Base-by-base conservation (phyloP, 169 alveolate species). In the Plasmodium vivax region DNA sequence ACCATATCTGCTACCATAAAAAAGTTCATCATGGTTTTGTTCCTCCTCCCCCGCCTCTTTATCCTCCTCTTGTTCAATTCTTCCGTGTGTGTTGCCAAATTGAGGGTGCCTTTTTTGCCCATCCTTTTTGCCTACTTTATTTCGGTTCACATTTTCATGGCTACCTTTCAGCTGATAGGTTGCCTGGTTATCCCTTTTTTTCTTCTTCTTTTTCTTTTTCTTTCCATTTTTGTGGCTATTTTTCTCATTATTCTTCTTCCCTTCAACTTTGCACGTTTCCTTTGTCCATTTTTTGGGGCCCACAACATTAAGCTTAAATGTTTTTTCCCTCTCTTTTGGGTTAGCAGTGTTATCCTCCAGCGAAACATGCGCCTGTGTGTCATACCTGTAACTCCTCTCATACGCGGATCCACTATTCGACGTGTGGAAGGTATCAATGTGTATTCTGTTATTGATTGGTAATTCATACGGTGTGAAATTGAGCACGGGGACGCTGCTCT, bases 221-320 rank as follows among this genome's bases (percentile, higher is more conserved):
- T 79, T 79, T 8, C n/a, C 41, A 19, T 27, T 36, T 9, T 77
- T 58, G 16, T 32, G 38, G 23, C 47, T 62, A 16, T 58, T 83
- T n/a, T 62, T 83, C 27, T 83, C 54, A 36, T 83, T 84, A 38
- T n/a, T 38, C 27, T 84, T 54, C 27, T 30, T 30, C 7, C 58
- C 73, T 81, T 80, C 94, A 8, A 62, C 12, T 80, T 79, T 45
- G 27, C 62, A 58, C 32, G 74, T 41, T 58, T 90, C 90, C 58
- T 68, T 90, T 68, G 62, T 90, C 94, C 94, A 90, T 90, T 90
- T 90, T 80, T 90, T 90, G n/a, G 94, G 94, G 72, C 94, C 94
- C 68, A 90, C 75, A 2, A 90, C 94, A 80, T 80, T 79, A 58
- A 90, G 90, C 47, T 90, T 90, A 80, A 80, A 38, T 19, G 82